phyloP scores from a whole-genome alignment of 768 basidiomycete genomes.

The Mycena metata region DNA sequence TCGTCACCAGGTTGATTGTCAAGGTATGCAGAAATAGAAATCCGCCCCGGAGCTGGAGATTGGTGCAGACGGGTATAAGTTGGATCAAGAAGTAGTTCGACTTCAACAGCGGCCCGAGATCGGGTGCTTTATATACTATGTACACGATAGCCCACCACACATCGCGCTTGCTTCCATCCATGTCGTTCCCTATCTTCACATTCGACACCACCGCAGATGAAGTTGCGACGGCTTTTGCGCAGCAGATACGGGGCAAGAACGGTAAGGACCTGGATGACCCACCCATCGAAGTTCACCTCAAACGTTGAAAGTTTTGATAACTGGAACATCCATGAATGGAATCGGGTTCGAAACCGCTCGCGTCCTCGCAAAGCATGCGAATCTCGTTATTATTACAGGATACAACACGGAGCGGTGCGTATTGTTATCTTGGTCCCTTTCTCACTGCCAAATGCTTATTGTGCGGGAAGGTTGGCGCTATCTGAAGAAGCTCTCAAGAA shows the following conservation, averaged over 20 bases:
- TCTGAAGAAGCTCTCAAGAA: constrained; percentile 11
- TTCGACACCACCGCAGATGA: neutral
- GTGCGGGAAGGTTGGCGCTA: neutral
- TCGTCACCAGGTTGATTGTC: no score
- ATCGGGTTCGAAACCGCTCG: constrained; percentile 18
- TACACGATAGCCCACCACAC: no score
- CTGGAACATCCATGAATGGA: constrained; percentile 15
- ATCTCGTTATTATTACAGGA: constrained; percentile 13
- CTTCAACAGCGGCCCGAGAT: no score
- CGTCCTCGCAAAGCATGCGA: constrained; percentile 5
- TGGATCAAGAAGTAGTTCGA: no score
- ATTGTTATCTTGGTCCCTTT: no score
- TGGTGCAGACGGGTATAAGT: no score
- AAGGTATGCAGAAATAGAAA: no score
- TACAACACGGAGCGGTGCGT: constrained; percentile 17
- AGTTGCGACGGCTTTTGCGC: neutral
- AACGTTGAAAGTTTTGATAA: neutral
- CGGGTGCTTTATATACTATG: no score
- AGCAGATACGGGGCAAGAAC: neutral
- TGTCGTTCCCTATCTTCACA: neutral
- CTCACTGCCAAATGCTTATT: no score
- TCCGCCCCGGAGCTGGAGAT: no score
- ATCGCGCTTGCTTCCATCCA: neutral
- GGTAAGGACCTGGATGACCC: neutral
- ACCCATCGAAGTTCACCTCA: no score